Evolutionary conservation across 768 basidiomycete genomes (phyloP), one percentile per base, ranked within the genome.

Genomic region (Gymnopilus dilepis): DNA sequence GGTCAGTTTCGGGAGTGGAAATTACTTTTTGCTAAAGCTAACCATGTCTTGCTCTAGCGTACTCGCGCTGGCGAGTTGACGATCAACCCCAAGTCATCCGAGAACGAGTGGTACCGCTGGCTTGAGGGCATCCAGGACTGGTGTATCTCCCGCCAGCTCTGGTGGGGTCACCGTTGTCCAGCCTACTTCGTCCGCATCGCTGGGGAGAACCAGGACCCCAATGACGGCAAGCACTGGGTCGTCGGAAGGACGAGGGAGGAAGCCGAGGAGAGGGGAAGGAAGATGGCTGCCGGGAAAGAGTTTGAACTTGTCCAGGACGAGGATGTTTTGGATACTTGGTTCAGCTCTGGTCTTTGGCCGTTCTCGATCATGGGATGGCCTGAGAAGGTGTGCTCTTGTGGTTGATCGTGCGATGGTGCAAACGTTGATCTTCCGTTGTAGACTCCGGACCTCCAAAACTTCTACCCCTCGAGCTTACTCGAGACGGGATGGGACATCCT

Each of bases 401-500:
- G 31, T 40, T 33, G 17, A 24, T n/a, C 28, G 17, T 1, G 4
- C 54, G 31, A 6, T n/a, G 19, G 8, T 28, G 28, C 19, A 21
- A 24, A 11, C 22, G 15, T 22, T 59, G 13, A 50, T 6, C 6
- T 5, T 37, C 42, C 22, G 6, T 30, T 61, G 45, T 64, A 94
- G 93, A 95, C 94, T 0, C 63, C 77, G 4, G 97, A 99, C 72
- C 67, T 94, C 41, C 74, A 87, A 65, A 79, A 81, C 30, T 99
- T 93, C 80, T 99, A 96, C 74, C 97, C 97, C 0, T 78, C 93
- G 2, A 85, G 88, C n/a, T 67, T 99, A 43, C 86, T 99, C 30
- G 97, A 99, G 78, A 99, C 97, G 0, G 97, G 97, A 47, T 99
- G 97, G 97, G 97, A 99, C 65, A 99, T 99, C 69, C 76, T 99